Conservation (phyloP, 2,329 filamentous ascomycete genomes). For the Berkeleyomyces basicola region DNA sequence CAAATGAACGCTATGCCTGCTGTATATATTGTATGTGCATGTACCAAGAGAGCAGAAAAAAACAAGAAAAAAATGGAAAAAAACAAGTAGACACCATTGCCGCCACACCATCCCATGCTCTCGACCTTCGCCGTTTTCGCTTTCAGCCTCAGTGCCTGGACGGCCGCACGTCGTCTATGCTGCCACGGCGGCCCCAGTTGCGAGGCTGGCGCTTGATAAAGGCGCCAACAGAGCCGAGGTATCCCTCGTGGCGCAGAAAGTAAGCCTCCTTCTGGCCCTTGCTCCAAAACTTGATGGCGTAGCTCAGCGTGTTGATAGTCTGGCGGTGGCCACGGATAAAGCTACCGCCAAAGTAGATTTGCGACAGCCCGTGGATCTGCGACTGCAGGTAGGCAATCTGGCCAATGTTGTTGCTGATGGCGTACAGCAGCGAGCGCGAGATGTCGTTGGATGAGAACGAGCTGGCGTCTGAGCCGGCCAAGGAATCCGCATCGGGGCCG, state of each 20-base stretch:
- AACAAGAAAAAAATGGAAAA: background rate
- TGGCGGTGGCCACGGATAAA: conserved; percentile 94
- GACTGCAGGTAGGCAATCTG: conserved; percentile 97
- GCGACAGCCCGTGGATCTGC: conserved; percentile 75
- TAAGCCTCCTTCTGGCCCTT: conserved; percentile 89
- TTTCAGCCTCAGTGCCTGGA: conserved; percentile 19
- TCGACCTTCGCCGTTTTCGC: conserved; percentile 5
- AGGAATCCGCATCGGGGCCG: conserved; percentile 7
- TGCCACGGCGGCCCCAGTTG: conserved; percentile 79
- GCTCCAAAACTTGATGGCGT: conserved; percentile 96
- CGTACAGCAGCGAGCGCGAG: conserved; percentile 79
- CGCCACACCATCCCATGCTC: background rate
- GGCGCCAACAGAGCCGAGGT: conserved; percentile 82
- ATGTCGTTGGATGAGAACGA: conserved; percentile 72
- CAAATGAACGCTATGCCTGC: background rate
- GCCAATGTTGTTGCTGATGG: conserved; percentile 94
- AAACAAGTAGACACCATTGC: background rate
- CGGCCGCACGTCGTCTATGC: conserved; percentile 39
- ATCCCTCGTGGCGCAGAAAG: conserved; percentile 89
- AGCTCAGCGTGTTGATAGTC: conserved; percentile 94
- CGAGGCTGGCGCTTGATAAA: conserved; percentile 81
- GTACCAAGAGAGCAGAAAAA: background rate
- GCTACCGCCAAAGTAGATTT: conserved; percentile 94
- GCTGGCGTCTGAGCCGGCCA: conserved; percentile 20
- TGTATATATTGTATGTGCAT: conserved; percentile 2